Evolutionary conservation across 129 eudicot species (phyloP).

Genomic region (Solidago caesia): DNA sequence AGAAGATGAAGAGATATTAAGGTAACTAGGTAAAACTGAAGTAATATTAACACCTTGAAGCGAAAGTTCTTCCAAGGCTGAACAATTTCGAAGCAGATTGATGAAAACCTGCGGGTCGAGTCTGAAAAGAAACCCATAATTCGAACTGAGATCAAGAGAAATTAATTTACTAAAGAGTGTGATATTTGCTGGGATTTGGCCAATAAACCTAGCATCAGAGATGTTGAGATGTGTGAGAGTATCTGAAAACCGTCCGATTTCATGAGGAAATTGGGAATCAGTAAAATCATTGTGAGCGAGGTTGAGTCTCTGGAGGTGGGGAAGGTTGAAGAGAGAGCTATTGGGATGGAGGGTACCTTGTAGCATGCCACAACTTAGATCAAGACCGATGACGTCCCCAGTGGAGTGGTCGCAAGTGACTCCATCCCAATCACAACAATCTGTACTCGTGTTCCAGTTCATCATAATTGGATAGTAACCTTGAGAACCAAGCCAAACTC

Average conservation of each 20-base stretch:
- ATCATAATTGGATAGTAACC: neutral
- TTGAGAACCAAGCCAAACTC: neutral
- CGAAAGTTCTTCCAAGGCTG: constrained; percentile 22
- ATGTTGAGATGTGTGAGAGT: constrained; percentile 31
- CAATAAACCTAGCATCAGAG: neutral
- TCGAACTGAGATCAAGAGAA: constrained; percentile 21
- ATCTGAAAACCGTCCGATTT: constrained; percentile 16
- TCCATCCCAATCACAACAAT: constrained; percentile 6
- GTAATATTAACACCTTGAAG: neutral
- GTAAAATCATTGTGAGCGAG: neutral
- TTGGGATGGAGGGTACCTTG: neutral
- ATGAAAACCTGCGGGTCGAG: constrained; percentile 8
- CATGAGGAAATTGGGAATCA: neutral
- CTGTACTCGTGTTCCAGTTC: neutral
- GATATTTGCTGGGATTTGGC: constrained; percentile 12
- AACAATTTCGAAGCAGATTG: constrained; percentile 19
- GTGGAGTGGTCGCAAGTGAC: neutral
- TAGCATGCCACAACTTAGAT: neutral
- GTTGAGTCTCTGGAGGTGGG: neutral
- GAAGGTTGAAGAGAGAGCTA: neutral
- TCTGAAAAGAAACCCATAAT: neutral
- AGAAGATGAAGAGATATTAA: constrained; percentile 24
- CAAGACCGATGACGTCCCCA: neutral
- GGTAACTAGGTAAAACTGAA: constrained; percentile 5
- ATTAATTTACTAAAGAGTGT: constrained; percentile 10